Evolutionary conservation across 1,284 basidiomycete genomes (phyloP), one percentile per base, ranked within the genome.

Genomic region (Cryptococcus sp.): DNA sequence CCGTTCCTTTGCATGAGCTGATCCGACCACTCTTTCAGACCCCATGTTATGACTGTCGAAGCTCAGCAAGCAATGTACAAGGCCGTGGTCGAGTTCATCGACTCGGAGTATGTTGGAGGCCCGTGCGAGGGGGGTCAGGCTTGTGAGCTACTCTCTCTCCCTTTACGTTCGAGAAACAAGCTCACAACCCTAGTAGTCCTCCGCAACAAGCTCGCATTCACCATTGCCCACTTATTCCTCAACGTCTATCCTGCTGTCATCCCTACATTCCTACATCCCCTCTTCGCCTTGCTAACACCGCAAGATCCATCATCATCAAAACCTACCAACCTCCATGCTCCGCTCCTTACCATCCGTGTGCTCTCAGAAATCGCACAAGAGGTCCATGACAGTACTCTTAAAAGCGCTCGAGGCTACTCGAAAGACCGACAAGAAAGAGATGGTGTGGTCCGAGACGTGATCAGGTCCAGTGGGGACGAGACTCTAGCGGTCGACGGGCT

Each of bases 181-280:
- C 61, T 64, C 41, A 62, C 45, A 39, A 39, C 46, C 20, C 26
- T 19, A 15, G 7, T 61, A 78, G 73, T 75, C 68, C 58, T 78
- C 17, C 74, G 93, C 73, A 99, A 99, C 83, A 99, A 99, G 79
- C 91, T 98, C 76, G 92, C 93, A 17, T 94, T 97, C 80, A 95
- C 93, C n/a, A 83, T 98, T 48, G 89, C 95, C 0, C 85, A 97
- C 57, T 87, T 99, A 77, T 95, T 99, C 80, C 84, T 98, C 50
- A 88, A 89, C 80, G 88, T 89, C 16, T 77, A 75, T 58, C 73
- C 77, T 11, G 53, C 61, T 23, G 68, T 59, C 52, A 66, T 77
- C n/a, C 72, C 76, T 17, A 67, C 70, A 22, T 76, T 78, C 57
- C 70, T 80, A n/a, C 73, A 74, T 57, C 73, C 77, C 1, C 75